These are phyloP conservation scores for Phoenix roebelenii DNA, from an alignment of 176 grass and related monocot species.

Conservation along the genomic window DNA sequence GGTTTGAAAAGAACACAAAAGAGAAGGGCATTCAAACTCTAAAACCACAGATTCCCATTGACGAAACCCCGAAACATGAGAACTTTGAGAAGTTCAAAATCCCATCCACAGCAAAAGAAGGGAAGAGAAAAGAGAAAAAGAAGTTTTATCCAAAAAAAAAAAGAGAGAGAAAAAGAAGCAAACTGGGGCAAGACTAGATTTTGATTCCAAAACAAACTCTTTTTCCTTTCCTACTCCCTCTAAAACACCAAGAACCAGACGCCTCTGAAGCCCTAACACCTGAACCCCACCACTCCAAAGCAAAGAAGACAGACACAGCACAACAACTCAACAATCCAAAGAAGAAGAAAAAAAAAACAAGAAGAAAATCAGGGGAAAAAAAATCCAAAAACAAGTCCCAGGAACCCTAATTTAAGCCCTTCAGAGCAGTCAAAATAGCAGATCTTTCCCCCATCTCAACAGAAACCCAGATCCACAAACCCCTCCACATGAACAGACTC, in stretches of 20 bases:
- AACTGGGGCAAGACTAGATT: too few species aligned
- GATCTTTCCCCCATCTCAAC: slow-evolving; percentile 27
- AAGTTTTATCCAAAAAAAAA: not conserved
- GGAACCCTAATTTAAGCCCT: too few species aligned
- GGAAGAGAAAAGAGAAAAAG: not conserved
- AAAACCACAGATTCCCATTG: slow-evolving; percentile 14
- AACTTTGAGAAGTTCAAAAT: slow-evolving; percentile 19
- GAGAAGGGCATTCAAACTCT: not conserved
- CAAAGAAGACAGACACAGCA: too few species aligned
- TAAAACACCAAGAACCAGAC: too few species aligned
- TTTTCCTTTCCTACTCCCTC: too few species aligned
- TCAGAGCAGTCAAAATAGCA: not conserved
- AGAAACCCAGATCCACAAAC: slow-evolving; percentile 36
- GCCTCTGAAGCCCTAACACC: too few species aligned
- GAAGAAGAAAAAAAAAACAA: too few species aligned
- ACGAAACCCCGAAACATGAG: slow-evolving; percentile 12
- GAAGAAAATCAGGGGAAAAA: too few species aligned
- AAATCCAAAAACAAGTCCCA: too few species aligned
- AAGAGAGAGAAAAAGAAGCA: not conserved
- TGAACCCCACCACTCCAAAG: too few species aligned
- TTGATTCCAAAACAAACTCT: too few species aligned
- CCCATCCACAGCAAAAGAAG: not conserved
- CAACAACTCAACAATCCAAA: too few species aligned
- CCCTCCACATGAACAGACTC: slow-evolving; percentile 6
- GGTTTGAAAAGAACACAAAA: not conserved